A percentile compares a stretch with the other conserved stretches of the same genome.
phyloP scores from a whole-genome alignment of 345 rosid genomes.

The Murraya koenigii region DNA sequence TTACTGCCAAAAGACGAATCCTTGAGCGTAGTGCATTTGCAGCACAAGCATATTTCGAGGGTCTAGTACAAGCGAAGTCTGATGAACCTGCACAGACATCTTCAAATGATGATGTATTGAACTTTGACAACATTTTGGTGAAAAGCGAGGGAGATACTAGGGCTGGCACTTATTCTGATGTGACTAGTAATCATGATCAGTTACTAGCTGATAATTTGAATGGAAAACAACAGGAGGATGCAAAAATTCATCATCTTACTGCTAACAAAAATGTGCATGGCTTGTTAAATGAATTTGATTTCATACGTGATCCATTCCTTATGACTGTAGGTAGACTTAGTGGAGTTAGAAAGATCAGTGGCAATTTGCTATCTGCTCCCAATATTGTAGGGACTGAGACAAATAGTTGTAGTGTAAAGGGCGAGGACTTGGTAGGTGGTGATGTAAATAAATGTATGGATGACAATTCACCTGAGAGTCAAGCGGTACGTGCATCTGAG shows the following conservation, averaged over 20 bases:
- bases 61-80: slow-evolving; percentile 38
- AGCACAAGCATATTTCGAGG: slow-evolving; percentile 61
- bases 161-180: slow-evolving; percentile 6
- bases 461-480: slow-evolving; percentile 30
- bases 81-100: slow-evolving; percentile 38
- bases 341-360: slow-evolving; percentile 32
- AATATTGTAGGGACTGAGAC: slow-evolving; percentile 24
- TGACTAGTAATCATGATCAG: slow-evolving; percentile 23
- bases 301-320: slow-evolving; percentile 66
- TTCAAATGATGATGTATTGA: slow-evolving; percentile 39
- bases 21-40: slow-evolving; percentile 78
- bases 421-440: slow-evolving; percentile 26
- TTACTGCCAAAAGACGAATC: slow-evolving; percentile 66
- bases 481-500: slow-evolving; percentile 29
- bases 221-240: slow-evolving; percentile 31
- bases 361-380: slow-evolving; percentile 27
- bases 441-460: slow-evolving; percentile 25
- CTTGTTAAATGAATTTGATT: slow-evolving; percentile 26
- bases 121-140: slow-evolving; percentile 35
- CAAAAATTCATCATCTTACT: slow-evolving; percentile 12
- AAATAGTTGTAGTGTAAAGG: slow-evolving; percentile 20
- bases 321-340: slow-evolving; percentile 49
- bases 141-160: slow-evolving; percentile 36
- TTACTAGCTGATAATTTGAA: slow-evolving; percentile 23
- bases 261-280: slow-evolving; percentile 21